Percentiles rank a stretch among this genome's conserved stretches.
Conservation (phyloP, 2,329 filamentous ascomycete species). For the Aulographum hederae region DNA sequence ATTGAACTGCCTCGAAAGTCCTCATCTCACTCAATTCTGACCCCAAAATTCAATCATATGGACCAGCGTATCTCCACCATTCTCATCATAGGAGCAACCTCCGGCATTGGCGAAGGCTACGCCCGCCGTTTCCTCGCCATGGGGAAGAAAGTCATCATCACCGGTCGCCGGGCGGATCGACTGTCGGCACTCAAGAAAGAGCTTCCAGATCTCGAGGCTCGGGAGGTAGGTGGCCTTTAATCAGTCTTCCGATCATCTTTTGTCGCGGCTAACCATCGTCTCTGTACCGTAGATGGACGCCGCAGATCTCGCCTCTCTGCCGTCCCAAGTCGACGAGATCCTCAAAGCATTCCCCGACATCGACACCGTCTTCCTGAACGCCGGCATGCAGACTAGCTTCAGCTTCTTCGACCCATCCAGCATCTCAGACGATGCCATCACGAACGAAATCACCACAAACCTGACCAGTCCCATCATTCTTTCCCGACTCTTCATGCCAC, state of each 20-base stretch:
- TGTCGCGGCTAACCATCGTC: background rate
- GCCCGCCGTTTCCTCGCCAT: slow-evolving; percentile 1
- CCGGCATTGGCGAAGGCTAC: slow-evolving; percentile 2
- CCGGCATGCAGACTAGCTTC: slow-evolving; percentile 32
- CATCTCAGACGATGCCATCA: slow-evolving; percentile 24
- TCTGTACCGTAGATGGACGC: slow-evolving; percentile 1
- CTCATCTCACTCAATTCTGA: background rate
- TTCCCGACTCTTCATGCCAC: slow-evolving; percentile 30
- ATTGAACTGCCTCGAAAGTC: background rate
- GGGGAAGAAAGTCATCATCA: slow-evolving; percentile 2
- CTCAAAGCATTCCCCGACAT: slow-evolving; percentile 28
- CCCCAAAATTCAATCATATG: background rate
- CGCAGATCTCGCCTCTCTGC: background rate
- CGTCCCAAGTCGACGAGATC: slow-evolving; percentile 11
- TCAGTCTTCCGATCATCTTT: background rate
- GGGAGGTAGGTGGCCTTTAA: background rate
- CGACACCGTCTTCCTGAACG: slow-evolving; percentile 32
- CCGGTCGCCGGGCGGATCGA: slow-evolving; percentile 1
- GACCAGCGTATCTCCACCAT: slow-evolving; percentile 1
- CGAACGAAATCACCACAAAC: slow-evolving; percentile 31
- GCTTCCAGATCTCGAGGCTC: slow-evolving; percentile 1
- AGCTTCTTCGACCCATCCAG: slow-evolving; percentile 29
- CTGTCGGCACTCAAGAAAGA: slow-evolving; percentile 1
- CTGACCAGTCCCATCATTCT: slow-evolving; percentile 30
- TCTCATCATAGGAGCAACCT: slow-evolving; percentile 2